Conservation (phyloP, 306 rosid species). For the Ormosia semicastrata region DNA sequence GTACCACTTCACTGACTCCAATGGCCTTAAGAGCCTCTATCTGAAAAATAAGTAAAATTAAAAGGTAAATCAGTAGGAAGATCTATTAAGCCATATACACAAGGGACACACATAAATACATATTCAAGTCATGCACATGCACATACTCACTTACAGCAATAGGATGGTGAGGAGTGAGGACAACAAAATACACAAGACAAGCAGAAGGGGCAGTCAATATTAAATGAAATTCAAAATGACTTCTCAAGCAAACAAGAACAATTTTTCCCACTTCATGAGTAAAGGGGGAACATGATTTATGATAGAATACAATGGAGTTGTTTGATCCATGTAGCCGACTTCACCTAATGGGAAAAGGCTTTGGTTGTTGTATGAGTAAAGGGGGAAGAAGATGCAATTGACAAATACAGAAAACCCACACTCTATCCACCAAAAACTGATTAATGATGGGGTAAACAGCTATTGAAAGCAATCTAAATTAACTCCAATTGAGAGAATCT, state of each 20-base stretch:
- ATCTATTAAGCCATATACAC: conserved; percentile 3
- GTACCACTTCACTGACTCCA: conserved; percentile 93
- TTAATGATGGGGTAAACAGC: background rate
- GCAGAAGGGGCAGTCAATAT: background rate
- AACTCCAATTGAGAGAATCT: background rate
- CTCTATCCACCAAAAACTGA: conserved; percentile 12
- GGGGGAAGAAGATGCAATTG: background rate
- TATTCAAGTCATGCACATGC: background rate
- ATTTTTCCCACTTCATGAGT: background rate
- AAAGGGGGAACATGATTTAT: background rate
- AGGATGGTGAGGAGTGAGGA: background rate
- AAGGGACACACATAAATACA: background rate
- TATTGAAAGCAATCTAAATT: background rate
- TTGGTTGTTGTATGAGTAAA: background rate
- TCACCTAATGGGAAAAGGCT: too few species aligned
- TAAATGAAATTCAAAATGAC: conserved; percentile 1
- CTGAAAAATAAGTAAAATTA: conserved; percentile 43
- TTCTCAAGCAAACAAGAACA: conserved; percentile 16
- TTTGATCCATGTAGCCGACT: too few species aligned
- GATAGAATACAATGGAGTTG: too few species aligned
- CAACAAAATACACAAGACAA: conserved; percentile 8
- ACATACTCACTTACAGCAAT: background rate
- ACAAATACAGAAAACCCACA: background rate
- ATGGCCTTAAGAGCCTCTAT: conserved; percentile 95
- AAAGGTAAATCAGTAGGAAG: background rate